These are phyloP conservation scores for Daldinia bambusicola DNA, from an alignment of 495 filamentous ascomycete genomes.

Conservation along the genomic window DNA sequence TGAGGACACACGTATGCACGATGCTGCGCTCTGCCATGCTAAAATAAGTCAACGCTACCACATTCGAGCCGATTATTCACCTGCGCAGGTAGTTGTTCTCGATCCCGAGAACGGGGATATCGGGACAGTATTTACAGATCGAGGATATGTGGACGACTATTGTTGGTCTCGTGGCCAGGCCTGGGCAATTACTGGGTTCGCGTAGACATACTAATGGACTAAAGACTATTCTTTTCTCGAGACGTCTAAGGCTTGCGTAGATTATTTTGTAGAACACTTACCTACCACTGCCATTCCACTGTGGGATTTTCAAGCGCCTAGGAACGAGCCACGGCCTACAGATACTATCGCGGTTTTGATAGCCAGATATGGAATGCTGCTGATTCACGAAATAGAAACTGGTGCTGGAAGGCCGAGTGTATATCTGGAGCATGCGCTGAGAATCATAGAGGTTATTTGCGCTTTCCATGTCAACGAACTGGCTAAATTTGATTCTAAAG, in stretches of 20 bases:
- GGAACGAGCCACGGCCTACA: constrained; percentile 27
- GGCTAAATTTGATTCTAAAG: background rate
- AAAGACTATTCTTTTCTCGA: background rate
- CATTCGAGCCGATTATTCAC: background rate
- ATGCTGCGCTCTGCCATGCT: constrained; percentile 43
- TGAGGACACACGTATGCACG: constrained; percentile 14
- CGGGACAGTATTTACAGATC: constrained; percentile 52
- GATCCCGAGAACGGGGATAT: constrained; percentile 40
- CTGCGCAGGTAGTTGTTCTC: background rate
- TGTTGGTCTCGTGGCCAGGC: constrained; percentile 61
- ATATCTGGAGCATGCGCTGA: constrained; percentile 50
- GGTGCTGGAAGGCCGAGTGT: constrained; percentile 9
- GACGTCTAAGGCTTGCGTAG: background rate
- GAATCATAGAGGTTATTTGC: constrained; percentile 46
- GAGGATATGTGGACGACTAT: constrained; percentile 55
- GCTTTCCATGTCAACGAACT: constrained; percentile 11
- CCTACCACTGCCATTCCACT: background rate
- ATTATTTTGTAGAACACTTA: background rate
- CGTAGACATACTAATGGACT: constrained; percentile 20
- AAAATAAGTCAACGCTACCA: background rate
- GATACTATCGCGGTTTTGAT: constrained; percentile 57
- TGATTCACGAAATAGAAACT: constrained; percentile 50
- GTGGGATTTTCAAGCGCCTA: constrained; percentile 34
- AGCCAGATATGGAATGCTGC: constrained; percentile 55
- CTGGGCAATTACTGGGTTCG: constrained; percentile 60